phyloP scores from a whole-genome alignment of 495 filamentous ascomycete species.

The Talaromyces nanjingensis region DNA sequence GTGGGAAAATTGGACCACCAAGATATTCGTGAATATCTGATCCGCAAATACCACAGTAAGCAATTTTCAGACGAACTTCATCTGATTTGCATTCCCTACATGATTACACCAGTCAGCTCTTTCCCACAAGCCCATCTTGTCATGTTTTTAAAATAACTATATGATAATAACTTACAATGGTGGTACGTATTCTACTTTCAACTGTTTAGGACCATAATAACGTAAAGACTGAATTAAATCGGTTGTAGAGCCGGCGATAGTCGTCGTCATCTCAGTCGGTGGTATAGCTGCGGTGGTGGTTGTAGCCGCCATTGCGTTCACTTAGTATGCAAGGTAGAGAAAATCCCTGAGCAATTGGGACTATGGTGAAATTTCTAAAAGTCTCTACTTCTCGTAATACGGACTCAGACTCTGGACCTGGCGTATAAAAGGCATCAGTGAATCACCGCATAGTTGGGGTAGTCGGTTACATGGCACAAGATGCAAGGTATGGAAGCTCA shows the following conservation, averaged over 20 bases:
- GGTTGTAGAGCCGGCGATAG: neutral
- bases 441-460: no score
- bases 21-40: constrained; percentile 46
- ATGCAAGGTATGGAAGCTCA: no score
- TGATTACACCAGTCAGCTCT: neutral
- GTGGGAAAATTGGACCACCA: constrained; percentile 29
- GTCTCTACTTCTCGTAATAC: neutral
- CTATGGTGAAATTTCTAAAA: neutral
- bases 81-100: constrained; percentile 1
- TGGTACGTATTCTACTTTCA: neutral
- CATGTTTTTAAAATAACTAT: neutral
- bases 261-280: neutral
- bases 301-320: neutral
- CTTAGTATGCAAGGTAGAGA: neutral
- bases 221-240: neutral
- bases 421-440: neutral
- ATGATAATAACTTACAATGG: neutral
- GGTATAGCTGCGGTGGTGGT: neutral
- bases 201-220: neutral
- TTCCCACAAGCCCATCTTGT: neutral
- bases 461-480: no score
- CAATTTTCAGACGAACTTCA: constrained; percentile 26
- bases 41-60: constrained; percentile 15
- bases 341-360: neutral
- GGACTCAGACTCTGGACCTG: neutral